These are phyloP conservation scores for Scheffersomyces amazonensis DNA, from an alignment of 805 yeast species.

Conservation along the genomic window DNA sequence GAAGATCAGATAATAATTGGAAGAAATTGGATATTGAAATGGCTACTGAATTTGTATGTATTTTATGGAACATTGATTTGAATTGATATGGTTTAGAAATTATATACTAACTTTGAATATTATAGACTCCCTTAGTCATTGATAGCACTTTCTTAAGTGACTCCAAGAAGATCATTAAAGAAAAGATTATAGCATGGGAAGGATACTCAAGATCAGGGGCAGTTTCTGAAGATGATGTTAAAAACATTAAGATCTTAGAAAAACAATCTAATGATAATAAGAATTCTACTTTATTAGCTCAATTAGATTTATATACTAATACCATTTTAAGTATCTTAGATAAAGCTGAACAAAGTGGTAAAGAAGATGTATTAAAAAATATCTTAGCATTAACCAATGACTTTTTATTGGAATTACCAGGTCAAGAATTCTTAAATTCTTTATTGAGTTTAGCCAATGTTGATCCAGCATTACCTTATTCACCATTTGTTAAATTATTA, in stretches of 20 bases:
- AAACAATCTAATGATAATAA: slow-evolving; percentile 44
- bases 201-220: slow-evolving; percentile 76
- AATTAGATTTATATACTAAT: slow-evolving; percentile 51
- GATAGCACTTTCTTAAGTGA: slow-evolving; percentile 69
- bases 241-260: slow-evolving; percentile 51
- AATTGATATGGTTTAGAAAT: not conserved
- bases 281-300: slow-evolving; percentile 37
- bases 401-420: slow-evolving; percentile 39
- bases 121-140: slow-evolving; percentile 37
- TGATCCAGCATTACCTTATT: slow-evolving; percentile 49
- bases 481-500: slow-evolving; percentile 51
- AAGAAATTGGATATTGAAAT: too few species aligned
- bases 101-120: slow-evolving; percentile 10
- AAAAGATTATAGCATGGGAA: slow-evolving; percentile 89
- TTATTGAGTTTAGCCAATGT: slow-evolving; percentile 41
- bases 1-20: too few species aligned
- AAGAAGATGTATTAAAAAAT: slow-evolving; percentile 67
- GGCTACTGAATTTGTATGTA: slow-evolving; percentile 5
- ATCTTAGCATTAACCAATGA: slow-evolving; percentile 62
- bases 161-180: slow-evolving; percentile 63
- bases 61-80: too few species aligned
- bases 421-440: slow-evolving; percentile 30
- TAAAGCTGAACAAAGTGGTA: slow-evolving; percentile 38
- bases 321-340: slow-evolving; percentile 54
- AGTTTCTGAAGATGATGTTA: slow-evolving; percentile 66